phyloP scores from a whole-genome alignment of 345 rosid genomes.

The Microcos paniculata region DNA sequence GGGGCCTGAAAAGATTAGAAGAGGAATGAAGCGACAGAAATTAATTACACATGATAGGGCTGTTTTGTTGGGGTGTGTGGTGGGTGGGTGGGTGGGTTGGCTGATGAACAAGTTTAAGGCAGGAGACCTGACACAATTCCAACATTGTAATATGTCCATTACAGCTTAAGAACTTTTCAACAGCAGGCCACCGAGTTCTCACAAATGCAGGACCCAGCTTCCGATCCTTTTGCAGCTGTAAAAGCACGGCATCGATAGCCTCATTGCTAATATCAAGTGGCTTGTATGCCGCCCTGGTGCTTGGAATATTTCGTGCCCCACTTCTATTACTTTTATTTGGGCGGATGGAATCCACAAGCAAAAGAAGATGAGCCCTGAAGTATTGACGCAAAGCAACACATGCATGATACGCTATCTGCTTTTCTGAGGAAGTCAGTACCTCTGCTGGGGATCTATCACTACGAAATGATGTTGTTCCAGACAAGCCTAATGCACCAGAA shows the following conservation, averaged over 20 bases:
- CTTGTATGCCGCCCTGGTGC: conserved; percentile 84
- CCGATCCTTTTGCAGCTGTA: conserved; percentile 94
- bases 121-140: conserved; percentile 88
- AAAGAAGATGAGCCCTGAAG: conserved; percentile 92
- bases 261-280: conserved; percentile 98
- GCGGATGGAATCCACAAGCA: conserved; percentile 87
- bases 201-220: conserved; percentile 93
- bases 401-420: conserved; percentile 94
- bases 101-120: conserved; percentile 13
- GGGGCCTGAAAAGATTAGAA: conserved; percentile 67
- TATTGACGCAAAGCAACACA: conserved; percentile 95
- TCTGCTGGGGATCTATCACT: conserved; percentile 80
- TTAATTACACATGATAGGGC: conserved; percentile 23
- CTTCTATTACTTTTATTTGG: conserved; percentile 78
- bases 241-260: conserved; percentile 85
- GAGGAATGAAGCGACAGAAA: not conserved
- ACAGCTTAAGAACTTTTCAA: conserved; percentile 67
- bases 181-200: conserved; percentile 82
- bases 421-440: conserved; percentile 86
- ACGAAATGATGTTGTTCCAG: conserved; percentile 50
- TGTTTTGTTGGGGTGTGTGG: too few relatives aligned
- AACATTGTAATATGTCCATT: conserved; percentile 90
- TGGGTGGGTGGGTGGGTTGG: not conserved
- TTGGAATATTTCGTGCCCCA: conserved; percentile 66
- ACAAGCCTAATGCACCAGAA: conserved; percentile 49